These are phyloP conservation scores for Astrephomene gubernaculifera DNA, from an alignment of 139 green algal species.

Conservation along the genomic window DNA sequence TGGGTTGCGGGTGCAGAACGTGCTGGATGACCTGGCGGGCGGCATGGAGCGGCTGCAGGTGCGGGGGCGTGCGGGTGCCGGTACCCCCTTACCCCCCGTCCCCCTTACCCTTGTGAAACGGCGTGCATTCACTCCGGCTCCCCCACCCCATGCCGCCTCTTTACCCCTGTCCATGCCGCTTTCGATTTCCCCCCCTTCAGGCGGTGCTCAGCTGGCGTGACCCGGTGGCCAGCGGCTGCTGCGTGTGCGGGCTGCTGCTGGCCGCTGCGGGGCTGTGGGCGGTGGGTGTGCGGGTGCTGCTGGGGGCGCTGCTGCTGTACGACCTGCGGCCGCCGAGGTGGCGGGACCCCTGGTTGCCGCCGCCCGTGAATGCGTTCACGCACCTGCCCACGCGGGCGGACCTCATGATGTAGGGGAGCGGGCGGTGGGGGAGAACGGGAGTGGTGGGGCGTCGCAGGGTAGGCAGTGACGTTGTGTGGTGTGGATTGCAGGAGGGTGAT, in stretches of 20 bases:
- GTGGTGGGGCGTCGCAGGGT: too few relatives aligned
- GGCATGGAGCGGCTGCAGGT: constrained; percentile 45
- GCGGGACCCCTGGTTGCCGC: constrained; percentile 48
- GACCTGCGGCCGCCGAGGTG: constrained; percentile 52
- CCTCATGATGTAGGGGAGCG: constrained; percentile 61
- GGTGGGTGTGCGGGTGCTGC: constrained; percentile 27
- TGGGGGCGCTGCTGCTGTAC: constrained; percentile 52
- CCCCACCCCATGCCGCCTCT: not conserved
- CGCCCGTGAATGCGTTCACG: constrained; percentile 36
- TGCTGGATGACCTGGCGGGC: constrained; percentile 50
- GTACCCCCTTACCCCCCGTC: too few relatives aligned
- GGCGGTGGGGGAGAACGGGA: too few relatives aligned
- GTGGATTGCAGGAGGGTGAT: too few relatives aligned
- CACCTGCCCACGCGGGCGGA: constrained; percentile 51
- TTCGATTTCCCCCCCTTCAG: not conserved
- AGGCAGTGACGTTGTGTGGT: too few relatives aligned
- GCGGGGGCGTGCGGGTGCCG: not conserved
- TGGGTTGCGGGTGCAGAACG: constrained; percentile 38
- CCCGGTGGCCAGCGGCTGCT: constrained; percentile 23
- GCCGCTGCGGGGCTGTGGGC: constrained; percentile 15
- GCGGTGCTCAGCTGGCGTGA: constrained; percentile 48
- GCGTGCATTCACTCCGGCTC: not conserved
- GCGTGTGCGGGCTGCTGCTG: not conserved
- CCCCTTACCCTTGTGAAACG: not conserved
- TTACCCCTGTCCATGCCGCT: not conserved